phyloP scores from a whole-genome alignment of 23 red algal species.

The Chondrus crispus region DNA sequence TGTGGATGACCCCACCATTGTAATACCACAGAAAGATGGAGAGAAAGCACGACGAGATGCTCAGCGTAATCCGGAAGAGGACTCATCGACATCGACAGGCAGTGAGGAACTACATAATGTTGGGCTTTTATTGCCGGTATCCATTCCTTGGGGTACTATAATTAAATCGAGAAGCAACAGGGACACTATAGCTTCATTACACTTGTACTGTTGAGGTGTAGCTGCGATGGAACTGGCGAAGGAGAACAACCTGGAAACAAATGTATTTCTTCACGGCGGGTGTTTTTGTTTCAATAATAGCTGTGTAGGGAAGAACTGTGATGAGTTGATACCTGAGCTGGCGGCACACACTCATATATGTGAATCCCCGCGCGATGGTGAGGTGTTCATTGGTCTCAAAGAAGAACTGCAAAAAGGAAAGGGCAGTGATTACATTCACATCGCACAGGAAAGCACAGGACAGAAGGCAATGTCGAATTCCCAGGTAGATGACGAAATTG shows the following conservation, averaged over 20 bases:
- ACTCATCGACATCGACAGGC: not conserved
- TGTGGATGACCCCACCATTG: not conserved
- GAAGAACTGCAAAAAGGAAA: no score
- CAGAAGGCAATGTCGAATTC: no score
- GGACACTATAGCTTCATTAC: not conserved
- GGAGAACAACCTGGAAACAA: not conserved
- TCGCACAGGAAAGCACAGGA: no score
- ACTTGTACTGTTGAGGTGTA: not conserved
- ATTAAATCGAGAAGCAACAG: not conserved
- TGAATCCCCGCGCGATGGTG: not conserved
- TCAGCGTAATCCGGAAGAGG: not conserved
- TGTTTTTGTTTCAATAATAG: not conserved
- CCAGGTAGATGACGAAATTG: no score
- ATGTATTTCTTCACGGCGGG: not conserved
- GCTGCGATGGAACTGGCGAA: not conserved
- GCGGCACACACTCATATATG: not conserved
- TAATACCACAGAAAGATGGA: slow-evolving; percentile 2
- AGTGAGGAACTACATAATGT: not conserved
- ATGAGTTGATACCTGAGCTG: not conserved
- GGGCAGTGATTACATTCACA: no score
- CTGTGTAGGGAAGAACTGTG: not conserved
- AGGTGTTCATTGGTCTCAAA: not conserved
- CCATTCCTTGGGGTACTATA: not conserved
- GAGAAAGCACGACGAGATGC: not conserved
- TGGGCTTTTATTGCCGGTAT: not conserved